Base-by-base conservation (phyloP, 768 basidiomycete genomes). In the Mycena belliarum region DNA sequence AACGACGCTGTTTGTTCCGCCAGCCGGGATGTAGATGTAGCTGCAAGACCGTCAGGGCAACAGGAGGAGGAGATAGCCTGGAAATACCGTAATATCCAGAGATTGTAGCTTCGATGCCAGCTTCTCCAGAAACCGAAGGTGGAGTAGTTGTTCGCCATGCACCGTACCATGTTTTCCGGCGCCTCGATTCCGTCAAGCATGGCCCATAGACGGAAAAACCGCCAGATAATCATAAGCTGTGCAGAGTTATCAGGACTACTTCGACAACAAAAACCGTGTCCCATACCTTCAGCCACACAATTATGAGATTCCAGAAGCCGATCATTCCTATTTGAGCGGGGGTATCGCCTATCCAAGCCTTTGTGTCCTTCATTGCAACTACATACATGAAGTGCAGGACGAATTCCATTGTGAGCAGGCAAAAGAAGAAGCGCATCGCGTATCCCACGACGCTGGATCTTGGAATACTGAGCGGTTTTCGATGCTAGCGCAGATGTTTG, bases 331-430 rank as follows among this genome's bases (percentile, higher is more conserved):
- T 80, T 68, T 98, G 82, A 9, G 87, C 82, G 0, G 94, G 88
- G 0, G 85, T 82, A 65, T 88, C 82, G 6, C 89, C 33, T 15
- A 35, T 8, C 33, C 33, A 35, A 8, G 33, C 33, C 14, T 35
- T 8, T 9, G 33, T 35, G 12, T 35, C 14, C 72, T 98, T 98
- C 75, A 98, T 96, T 3, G 33, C 33, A 15, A 35, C 33, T 8
- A 97, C 89, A 66, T 97, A 95, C 90, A 98, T 97, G 70, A 82
- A 93, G 69, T 99, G 97, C 37, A 95, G 78, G 38, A 97, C 82
- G 46, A 88, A 73, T 71, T 98, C 97, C 91, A 98, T 97, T 6
- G 87, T 90, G 32, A 95, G 66, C 16, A 94, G 70, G 58, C 83
- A 88, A 43, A 77, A 68, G 6, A 88, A 45, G 70, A 96, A 95